These are phyloP conservation scores for Westerdykella ornata DNA, from an alignment of 2,329 filamentous ascomycete species.

Conservation along the genomic window DNA sequence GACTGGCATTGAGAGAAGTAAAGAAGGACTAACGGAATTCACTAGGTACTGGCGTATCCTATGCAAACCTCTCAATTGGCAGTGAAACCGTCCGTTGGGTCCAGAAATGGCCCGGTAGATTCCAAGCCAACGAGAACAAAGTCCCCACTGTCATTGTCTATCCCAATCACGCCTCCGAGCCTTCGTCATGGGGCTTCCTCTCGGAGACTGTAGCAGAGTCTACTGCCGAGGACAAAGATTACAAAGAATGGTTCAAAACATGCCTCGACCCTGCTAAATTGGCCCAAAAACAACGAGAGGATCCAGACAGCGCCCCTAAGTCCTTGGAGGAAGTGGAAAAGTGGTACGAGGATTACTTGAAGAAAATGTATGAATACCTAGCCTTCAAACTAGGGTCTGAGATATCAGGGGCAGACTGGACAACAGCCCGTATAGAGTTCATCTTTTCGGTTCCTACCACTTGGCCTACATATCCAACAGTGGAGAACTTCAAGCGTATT, in stretches of 20 bases:
- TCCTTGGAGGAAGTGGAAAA: constrained; percentile 41
- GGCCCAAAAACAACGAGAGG: constrained; percentile 38
- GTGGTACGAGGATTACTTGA: constrained; percentile 47
- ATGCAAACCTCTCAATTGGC: constrained; percentile 33
- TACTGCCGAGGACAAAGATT: constrained; percentile 40
- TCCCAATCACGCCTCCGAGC: constrained; percentile 26
- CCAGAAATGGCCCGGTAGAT: constrained; percentile 50
- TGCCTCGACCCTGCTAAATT: constrained; percentile 47
- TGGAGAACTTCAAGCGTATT: constrained; percentile 48
- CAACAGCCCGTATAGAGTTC: constrained; percentile 45
- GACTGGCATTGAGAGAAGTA: neutral
- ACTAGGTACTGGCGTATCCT: constrained; percentile 34
- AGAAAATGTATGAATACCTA: constrained; percentile 46
- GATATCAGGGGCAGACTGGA: constrained; percentile 34
- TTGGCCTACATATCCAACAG: constrained; percentile 46
- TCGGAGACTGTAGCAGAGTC: constrained; percentile 38
- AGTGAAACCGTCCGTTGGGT: constrained; percentile 29
- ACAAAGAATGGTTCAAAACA: constrained; percentile 52
- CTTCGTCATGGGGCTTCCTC: constrained; percentile 50
- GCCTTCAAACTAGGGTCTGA: constrained; percentile 35
- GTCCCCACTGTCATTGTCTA: constrained; percentile 47
- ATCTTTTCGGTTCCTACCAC: constrained; percentile 54
- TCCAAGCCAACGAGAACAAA: constrained; percentile 51
- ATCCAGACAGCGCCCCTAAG: constrained; percentile 41
- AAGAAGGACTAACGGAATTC: neutral